Base-by-base conservation (phyloP, 164 flowering plant genomes). In the Echeveria elegans region DNA sequence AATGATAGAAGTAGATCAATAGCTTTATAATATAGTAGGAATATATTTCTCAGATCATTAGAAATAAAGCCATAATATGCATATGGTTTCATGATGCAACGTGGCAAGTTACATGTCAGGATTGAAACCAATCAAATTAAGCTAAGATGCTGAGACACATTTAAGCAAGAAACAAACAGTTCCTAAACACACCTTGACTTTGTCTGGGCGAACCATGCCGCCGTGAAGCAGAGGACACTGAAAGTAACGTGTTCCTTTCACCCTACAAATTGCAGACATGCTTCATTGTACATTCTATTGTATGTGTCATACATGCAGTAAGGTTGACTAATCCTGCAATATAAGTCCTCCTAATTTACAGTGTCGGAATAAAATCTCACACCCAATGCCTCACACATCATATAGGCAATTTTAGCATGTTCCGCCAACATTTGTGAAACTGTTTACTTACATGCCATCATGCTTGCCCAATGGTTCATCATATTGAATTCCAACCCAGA, bases 391-490 rank as follows among this genome's bases (percentile, higher is more conserved):
- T 5, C 30, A 23, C 24, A 60, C 24, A 21, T 43, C 7, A 31
- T 40, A 60, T 26, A 15, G 23, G 1, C 45, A 18, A 58, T 52
- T 52, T 1, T 52, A 52, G 14, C 26, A 24, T 19, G 29, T 40
- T 36, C 47, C 38, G 21, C 28, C n/a, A 41, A 28, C 38, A 66
- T 9, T 1, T 60, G 71, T 32, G 11, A 29, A 50, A 66, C 38
- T 66, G 41, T 21, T 62, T 21, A 70, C 91, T 38, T 83, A 89
- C 98, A 79, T 77, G 78, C 98, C 97, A 79, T 90, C 96, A 74
- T 94, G 96, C 70, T 94, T 94, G 32, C 98, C 98, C 68, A 94
- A 62, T 41, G 98, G 98, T 70, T 94, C 98, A 72, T 94, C 98
- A 77, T 86, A 91, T 70, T 91, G 92, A 72, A 94, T 71, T 72